A percentile compares a stretch with the other conserved stretches of the same genome.
Conservation (phyloP, 2,329 filamentous ascomycete species). For the Graphilbum ipis-grandicollis region DNA sequence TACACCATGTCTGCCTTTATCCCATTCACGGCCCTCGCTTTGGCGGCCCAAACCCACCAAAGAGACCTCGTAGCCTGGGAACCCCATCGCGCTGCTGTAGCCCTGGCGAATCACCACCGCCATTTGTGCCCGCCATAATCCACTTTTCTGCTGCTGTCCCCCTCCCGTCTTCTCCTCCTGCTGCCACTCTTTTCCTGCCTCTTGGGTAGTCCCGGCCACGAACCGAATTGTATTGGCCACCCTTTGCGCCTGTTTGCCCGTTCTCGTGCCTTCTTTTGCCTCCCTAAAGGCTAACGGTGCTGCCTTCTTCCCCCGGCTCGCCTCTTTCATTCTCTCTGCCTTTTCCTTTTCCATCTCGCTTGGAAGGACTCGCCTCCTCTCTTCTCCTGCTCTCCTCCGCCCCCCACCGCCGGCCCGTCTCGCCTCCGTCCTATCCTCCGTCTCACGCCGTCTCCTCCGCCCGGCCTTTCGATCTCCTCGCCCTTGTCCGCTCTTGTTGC, state of each 20-base stretch:
- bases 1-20: too few relatives aligned
- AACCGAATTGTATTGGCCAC: too few relatives aligned
- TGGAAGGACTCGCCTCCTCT: not conserved
- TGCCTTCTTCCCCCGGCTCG: not conserved
- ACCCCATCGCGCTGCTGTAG: not conserved
- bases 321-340: not conserved
- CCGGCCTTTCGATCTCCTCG: not conserved
- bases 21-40: too few relatives aligned
- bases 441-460: too few relatives aligned
- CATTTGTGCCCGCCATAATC: slow-evolving; percentile 4
- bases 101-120: slow-evolving; percentile 4
- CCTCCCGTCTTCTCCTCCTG: not conserved
- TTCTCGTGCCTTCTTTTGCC: not conserved
- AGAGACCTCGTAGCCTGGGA: too few relatives aligned
- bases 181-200: not conserved
- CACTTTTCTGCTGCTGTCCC: slow-evolving; percentile 1
- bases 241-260: not conserved
- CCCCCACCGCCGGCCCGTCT: not conserved
- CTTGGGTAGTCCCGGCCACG: too few relatives aligned
- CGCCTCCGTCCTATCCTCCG: not conserved
- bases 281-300: too few relatives aligned
- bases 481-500: not conserved
- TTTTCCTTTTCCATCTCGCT: not conserved
- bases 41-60: too few relatives aligned
- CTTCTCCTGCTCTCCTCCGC: not conserved